Conservation (phyloP, 768 basidiomycete genomes). For the Rhodotorula taiwanensis region DNA sequence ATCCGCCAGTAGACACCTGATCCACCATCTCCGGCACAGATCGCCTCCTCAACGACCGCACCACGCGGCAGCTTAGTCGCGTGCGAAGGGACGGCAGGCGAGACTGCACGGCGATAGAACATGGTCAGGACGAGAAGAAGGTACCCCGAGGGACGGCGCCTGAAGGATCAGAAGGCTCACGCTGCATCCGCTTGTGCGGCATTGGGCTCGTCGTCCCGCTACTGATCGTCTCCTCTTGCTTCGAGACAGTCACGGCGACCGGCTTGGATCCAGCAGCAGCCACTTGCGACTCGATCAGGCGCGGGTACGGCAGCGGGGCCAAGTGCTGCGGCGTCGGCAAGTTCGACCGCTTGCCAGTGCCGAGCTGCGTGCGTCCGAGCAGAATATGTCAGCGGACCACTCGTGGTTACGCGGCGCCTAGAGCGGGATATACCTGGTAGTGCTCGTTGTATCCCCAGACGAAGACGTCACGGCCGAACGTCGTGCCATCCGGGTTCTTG, state of each 20-base stretch:
- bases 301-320: conserved; percentile 40
- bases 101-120: not conserved
- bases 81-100: conserved; percentile 33
- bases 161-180: conserved; percentile 8
- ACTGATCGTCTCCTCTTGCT: not conserved
- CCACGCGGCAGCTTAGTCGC: conserved; percentile 39
- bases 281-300: not conserved
- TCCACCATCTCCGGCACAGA: conserved; percentile 45
- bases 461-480: conserved; percentile 39
- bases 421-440: conserved; percentile 28
- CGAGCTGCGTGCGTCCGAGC: conserved; percentile 43
- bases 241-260: conserved; percentile 4
- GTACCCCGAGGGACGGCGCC: too few species aligned
- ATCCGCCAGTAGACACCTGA: conserved; percentile 47
- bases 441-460: conserved; percentile 38
- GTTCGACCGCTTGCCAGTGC: conserved; percentile 47
- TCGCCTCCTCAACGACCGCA: conserved; percentile 42
- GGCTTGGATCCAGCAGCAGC: conserved; percentile 30
- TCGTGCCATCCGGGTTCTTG: conserved; percentile 14
- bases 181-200: conserved; percentile 47
- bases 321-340: conserved; percentile 48
- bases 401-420: too few species aligned
- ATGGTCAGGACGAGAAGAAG: not conserved
- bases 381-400: not conserved
- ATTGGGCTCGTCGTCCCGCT: conserved; percentile 45